Conservation (phyloP, 805 yeast species). For the Candida maris region DNA sequence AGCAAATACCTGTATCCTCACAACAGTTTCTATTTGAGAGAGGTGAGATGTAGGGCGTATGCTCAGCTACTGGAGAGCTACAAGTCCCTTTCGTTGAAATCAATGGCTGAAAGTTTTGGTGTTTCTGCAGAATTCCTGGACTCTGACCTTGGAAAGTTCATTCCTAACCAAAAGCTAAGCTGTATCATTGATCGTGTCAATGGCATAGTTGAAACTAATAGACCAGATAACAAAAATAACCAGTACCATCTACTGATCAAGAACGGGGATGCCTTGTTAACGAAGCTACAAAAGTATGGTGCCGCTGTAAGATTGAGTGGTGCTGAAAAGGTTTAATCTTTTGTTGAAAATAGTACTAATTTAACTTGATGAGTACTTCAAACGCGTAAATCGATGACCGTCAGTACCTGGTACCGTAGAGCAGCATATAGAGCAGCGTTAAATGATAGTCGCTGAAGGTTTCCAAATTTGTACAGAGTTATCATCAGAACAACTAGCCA, state of each 20-base stretch:
- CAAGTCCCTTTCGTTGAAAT: constrained; percentile 80
- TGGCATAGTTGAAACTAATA: constrained; percentile 90
- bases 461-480: constrained; percentile 86
- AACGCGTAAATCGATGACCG: neutral
- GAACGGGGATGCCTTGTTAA: constrained; percentile 87
- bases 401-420: no score
- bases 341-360: no score
- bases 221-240: constrained; percentile 94
- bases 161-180: constrained; percentile 89
- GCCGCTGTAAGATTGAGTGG: constrained; percentile 97
- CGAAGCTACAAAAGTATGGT: constrained; percentile 93
- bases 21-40: constrained; percentile 80
- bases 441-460: constrained; percentile 39
- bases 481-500: constrained; percentile 79
- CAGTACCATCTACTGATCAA: constrained; percentile 86
- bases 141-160: constrained; percentile 79
- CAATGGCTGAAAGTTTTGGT: constrained; percentile 93
- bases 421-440: constrained; percentile 1
- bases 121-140: constrained; percentile 87
- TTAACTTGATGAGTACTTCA: no score
- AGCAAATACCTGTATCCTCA: constrained; percentile 69
- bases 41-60: constrained; percentile 92
- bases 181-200: constrained; percentile 95
- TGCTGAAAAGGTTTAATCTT: constrained; percentile 63
- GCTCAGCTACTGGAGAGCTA: constrained; percentile 92